These are phyloP conservation scores for Vigna radiata DNA, from an alignment of 306 rosid species.

Conservation along the genomic window DNA sequence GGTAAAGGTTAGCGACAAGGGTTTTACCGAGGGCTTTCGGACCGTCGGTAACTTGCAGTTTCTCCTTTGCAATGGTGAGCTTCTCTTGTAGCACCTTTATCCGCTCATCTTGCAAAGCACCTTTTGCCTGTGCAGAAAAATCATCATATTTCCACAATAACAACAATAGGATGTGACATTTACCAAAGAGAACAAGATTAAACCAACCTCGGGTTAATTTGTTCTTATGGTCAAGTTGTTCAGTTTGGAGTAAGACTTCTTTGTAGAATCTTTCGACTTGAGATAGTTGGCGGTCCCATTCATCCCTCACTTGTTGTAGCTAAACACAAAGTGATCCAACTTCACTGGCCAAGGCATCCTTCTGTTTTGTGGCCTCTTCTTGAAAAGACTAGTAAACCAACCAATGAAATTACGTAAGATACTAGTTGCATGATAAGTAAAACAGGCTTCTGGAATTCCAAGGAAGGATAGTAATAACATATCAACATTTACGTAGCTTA, in stretches of 20 bases:
- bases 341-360: conserved; percentile 80
- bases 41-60: no score
- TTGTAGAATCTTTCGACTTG: conserved; percentile 73
- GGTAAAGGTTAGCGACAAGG: no score
- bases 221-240: conserved; percentile 60
- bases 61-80: conserved; percentile 67
- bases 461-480: background rate
- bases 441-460: background rate
- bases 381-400: conserved; percentile 72
- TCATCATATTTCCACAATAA: conserved; percentile 22
- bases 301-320: conserved; percentile 82
- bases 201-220: conserved; percentile 77
- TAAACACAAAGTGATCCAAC: conserved; percentile 70
- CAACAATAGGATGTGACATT: conserved; percentile 13
- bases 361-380: conserved; percentile 91
- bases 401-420: conserved; percentile 32
- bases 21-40: no score
- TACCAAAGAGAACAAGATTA: conserved; percentile 34
- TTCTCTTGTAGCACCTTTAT: conserved; percentile 66
- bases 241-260: conserved; percentile 65
- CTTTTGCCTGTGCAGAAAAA: conserved; percentile 65
- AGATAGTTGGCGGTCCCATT: conserved; percentile 65
- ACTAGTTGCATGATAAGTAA: conserved; percentile 6
- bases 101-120: conserved; percentile 66
- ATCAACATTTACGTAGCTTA: background rate